Conservation (phyloP, 768 basidiomycete genomes). For the Trametes coccinea region DNA sequence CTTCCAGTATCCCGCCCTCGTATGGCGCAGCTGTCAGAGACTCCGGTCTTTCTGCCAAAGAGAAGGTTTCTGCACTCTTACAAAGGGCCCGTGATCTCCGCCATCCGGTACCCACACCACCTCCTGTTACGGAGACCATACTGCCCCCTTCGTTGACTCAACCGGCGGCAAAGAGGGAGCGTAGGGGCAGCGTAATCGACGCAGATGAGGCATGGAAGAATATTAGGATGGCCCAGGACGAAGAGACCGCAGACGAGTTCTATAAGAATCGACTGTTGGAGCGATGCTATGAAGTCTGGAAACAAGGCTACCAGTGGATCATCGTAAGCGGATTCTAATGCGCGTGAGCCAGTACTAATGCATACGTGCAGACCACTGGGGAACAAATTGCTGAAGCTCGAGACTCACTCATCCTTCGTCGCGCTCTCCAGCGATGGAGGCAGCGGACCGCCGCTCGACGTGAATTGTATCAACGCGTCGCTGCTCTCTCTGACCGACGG, state of each 20-base stretch:
- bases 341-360: conserved; percentile 21
- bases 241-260: conserved; percentile 70
- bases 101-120: conserved; percentile 3
- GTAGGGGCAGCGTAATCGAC: conserved; percentile 54
- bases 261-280: conserved; percentile 62
- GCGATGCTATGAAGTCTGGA: conserved; percentile 78
- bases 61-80: conserved; percentile 13
- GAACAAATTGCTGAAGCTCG: conserved; percentile 70
- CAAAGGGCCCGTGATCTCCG: background rate
- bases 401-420: conserved; percentile 61
- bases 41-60: conserved; percentile 15
- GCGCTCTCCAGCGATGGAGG: conserved; percentile 64
- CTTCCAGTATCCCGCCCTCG: conserved; percentile 49
- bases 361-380: conserved; percentile 58
- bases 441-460: conserved; percentile 37
- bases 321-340: conserved; percentile 48
- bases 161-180: conserved; percentile 33
- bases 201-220: conserved; percentile 80
- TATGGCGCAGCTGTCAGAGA: conserved; percentile 45
- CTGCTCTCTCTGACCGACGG: conserved; percentile 45
- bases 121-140: background rate
- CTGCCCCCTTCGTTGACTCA: background rate
- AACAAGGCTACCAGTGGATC: conserved; percentile 69
- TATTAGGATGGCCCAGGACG: conserved; percentile 67
- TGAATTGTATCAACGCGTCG: conserved; percentile 45